Evolutionary conservation across 169 alveolate species (phyloP).

Genomic region (Plasmodium berghei): DNA sequence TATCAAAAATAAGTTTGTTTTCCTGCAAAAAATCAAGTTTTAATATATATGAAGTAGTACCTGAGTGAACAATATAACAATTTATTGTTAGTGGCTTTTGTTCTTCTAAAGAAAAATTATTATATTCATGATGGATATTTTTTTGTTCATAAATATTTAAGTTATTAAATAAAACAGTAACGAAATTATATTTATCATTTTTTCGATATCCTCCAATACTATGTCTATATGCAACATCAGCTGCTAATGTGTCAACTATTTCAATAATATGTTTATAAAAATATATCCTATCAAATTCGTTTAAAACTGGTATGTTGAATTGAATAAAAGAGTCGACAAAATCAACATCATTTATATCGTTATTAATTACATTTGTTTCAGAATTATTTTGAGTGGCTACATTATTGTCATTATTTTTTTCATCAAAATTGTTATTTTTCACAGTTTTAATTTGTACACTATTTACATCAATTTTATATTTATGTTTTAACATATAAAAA

Average conservation of each 20-base stretch:
- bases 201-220: conserved; percentile 56
- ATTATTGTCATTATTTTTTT: background rate
- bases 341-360: background rate
- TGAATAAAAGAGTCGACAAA: conserved; percentile 48
- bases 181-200: conserved; percentile 48
- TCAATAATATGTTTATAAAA: conserved; percentile 64
- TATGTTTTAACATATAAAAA: conserved; percentile 17
- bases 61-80: conserved; percentile 52
- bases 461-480: conserved; percentile 27
- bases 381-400: background rate
- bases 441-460: conserved; percentile 21
- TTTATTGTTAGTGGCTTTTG: conserved; percentile 37
- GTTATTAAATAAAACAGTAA: conserved; percentile 60
- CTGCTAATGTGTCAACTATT: conserved; percentile 57
- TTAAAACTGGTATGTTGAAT: conserved; percentile 52
- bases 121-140: conserved; percentile 44
- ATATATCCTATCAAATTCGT: conserved; percentile 18
- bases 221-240: conserved; percentile 66
- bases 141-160: conserved; percentile 35
- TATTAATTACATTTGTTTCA: background rate
- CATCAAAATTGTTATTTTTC: background rate
- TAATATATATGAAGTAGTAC: conserved; percentile 61
- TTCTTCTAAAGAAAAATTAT: conserved; percentile 25
- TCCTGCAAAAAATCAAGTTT: conserved; percentile 61
- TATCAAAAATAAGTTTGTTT: conserved; percentile 48